Base-by-base conservation (phyloP, 2,329 filamentous ascomycete genomes). In the Sarocladiaceae sp. region DNA sequence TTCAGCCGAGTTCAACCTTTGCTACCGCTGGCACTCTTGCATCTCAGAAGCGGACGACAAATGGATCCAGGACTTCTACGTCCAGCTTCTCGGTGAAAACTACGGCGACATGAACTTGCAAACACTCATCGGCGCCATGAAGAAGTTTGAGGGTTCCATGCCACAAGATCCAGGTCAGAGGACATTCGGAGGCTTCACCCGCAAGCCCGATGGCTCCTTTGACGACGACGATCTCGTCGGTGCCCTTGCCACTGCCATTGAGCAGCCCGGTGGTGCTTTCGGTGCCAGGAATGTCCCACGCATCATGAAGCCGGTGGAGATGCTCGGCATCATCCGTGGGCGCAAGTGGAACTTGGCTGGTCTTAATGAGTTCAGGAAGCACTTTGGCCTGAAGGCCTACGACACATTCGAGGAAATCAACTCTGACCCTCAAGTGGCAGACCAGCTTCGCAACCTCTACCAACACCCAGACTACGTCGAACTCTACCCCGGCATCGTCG, bases 1-100 rank as follows among this genome's bases (percentile, higher is more conserved):
- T 4, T 93, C 88, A 0, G 88, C 87, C 3, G 90, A 96, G 71
- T 96, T 96, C 75, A 95, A 94, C 63, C 76, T 96, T 10, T 87
- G 88, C 58, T 95, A 96, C 66, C 79, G 90, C 57, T 95, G 90
- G 89, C 90, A 95, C 71, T 90, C 88, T 3, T 84, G 86, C 59
- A 88, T 94, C 59, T 82, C 64, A 0, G 79, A 83, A 53, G 83
- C 81, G 56, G 90, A 96, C 60, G 90, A 94, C 62, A 77, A 84
- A 58, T 95, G 90, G 89, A 87, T 90, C 20, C 78, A 90, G 59
- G 74, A 85, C 12, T 77, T 88, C 55, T 90, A 88, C 62, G 66
- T 71, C 1, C 70, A 80, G 37, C 66, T 89, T 1, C 83, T 90
- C 0, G 68, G 68, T 0, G 63, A 68, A 57, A 77, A 78, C 47